Evolutionary conservation across 352 stramenopile genomes (phyloP), one percentile per base, ranked within the genome.

Genomic region (Phytophthora sansomeana): DNA sequence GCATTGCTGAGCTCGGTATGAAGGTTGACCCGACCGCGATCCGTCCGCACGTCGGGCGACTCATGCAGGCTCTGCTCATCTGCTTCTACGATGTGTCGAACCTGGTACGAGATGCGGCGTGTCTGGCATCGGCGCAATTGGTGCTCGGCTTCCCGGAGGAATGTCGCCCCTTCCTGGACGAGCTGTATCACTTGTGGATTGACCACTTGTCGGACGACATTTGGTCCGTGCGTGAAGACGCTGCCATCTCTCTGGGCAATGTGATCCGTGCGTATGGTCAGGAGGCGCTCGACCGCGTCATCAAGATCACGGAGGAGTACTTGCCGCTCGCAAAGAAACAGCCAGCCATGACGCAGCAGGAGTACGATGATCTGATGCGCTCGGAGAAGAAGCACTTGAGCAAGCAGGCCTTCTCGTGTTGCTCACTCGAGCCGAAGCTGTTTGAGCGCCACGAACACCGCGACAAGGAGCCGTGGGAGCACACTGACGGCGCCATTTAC

Each of bases 71-170:
- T 5, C 68, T 98, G 10, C 68, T 99, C 33, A 91, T 98, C 59
- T 98, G 95, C 66, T 98, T 99, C 73, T 95, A 98, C 64, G 97
- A 99, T 72, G 93, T 97, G 43, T 98, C 90, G 16, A 98, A 96
- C 76, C 89, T 98, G 7, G 96, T 99, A n/a, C 90, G 96, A 33
- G 97, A 99, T 62, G 95, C 96, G 19, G 97, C 97, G 19, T 99
- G 96, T 72, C 63, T 98, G 55, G 87, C 89, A 0, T 90, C 86
- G 10, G 89, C 86, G 0, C 82, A 96, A 58, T 88, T 97, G 30
- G 83, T 89, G 19, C 53, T 89, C 26, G 82, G 80, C n/a, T 97
- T 96, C 55, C 83, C 86, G 0, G 80, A 97, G 24, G 93, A 98
- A 54, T 98, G 86, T 33, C 80, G 80, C 7, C 76, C 83, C 6